Conservation (phyloP, 23 red algal species). For the Gracilaria domingensis region DNA sequence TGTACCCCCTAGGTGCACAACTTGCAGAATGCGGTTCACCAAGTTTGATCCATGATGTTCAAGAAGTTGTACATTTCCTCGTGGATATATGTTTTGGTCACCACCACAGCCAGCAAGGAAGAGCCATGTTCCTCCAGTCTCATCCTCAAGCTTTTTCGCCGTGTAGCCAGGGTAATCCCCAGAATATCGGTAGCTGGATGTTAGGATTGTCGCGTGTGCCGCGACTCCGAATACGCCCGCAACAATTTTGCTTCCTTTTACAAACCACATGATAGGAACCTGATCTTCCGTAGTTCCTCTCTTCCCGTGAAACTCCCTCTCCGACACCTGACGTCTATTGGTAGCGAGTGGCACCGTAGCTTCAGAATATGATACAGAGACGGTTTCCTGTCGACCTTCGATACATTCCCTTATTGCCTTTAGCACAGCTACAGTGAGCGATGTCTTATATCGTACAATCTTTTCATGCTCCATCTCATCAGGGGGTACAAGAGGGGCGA, state of each 20-base stretch:
- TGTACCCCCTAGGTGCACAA: not conserved
- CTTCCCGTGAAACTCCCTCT: constrained; percentile 44
- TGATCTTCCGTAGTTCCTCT: constrained; percentile 58
- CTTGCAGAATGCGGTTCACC: constrained; percentile 3
- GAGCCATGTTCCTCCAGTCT: constrained; percentile 45
- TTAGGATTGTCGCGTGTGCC: constrained; percentile 74
- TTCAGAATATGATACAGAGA: not conserved
- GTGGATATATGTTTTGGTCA: constrained; percentile 76
- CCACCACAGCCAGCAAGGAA: constrained; percentile 66
- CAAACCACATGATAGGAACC: constrained; percentile 70
- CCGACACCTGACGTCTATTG: constrained; percentile 44
- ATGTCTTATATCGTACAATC: constrained; percentile 6
- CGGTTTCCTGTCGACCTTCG: not conserved
- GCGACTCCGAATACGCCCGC: constrained; percentile 59
- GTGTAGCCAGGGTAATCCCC: constrained; percentile 71
- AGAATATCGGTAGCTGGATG: constrained; percentile 50
- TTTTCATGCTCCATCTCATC: constrained; percentile 29
- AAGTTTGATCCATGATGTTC: constrained; percentile 27
- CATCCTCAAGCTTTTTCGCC: constrained; percentile 28
- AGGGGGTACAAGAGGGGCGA: constrained; percentile 48
- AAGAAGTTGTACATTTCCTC: constrained; percentile 20
- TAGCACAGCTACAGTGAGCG: not conserved
- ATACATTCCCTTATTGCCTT: constrained; percentile 18
- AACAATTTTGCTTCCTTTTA: not conserved
- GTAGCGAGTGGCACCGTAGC: constrained; percentile 23